A percentile compares a stretch with the other conserved stretches of the same genome.
Conservation (phyloP, 2,329 filamentous ascomycete species). For the Fusarium concolor region DNA sequence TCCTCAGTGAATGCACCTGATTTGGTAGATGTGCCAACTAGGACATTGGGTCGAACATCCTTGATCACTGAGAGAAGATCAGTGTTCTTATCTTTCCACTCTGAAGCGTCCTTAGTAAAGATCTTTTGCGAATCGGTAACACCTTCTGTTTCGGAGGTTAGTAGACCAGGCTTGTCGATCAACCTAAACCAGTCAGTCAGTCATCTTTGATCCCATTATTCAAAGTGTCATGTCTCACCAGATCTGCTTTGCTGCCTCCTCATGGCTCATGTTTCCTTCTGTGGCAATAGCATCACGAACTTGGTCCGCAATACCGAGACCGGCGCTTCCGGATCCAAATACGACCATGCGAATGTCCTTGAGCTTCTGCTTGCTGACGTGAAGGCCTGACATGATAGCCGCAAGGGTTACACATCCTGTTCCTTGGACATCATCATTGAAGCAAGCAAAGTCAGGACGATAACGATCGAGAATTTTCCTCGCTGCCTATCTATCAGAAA, state of each 20-base stretch:
- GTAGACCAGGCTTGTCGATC: conserved; percentile 83
- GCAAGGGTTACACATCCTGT: conserved; percentile 90
- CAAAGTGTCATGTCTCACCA: conserved; percentile 63
- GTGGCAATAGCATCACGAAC: conserved; percentile 81
- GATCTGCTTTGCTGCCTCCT: conserved; percentile 83
- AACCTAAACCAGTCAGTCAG: conserved; percentile 63
- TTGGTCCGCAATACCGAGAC: conserved; percentile 87
- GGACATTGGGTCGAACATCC: conserved; percentile 79
- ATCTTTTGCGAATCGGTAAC: conserved; percentile 71
- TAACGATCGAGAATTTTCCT: conserved; percentile 82
- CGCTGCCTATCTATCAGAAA: conserved; percentile 55
- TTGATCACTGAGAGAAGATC: conserved; percentile 75
- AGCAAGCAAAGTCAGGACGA: conserved; percentile 78
- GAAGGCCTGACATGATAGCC: conserved; percentile 80
- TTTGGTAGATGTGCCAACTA: conserved; percentile 86
- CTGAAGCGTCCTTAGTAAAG: conserved; percentile 72
- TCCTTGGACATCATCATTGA: conserved; percentile 92
- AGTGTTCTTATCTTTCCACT: conserved; percentile 70
- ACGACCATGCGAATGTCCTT: conserved; percentile 77
- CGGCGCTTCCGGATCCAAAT: conserved; percentile 85
- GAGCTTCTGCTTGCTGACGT: conserved; percentile 74
- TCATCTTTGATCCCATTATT: not conserved
- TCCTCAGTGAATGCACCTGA: conserved; percentile 81
- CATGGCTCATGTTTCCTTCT: conserved; percentile 72
- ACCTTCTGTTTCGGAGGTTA: conserved; percentile 72